Base-by-base conservation (phyloP, 768 basidiomycete species). In the Boletus bicolor region DNA sequence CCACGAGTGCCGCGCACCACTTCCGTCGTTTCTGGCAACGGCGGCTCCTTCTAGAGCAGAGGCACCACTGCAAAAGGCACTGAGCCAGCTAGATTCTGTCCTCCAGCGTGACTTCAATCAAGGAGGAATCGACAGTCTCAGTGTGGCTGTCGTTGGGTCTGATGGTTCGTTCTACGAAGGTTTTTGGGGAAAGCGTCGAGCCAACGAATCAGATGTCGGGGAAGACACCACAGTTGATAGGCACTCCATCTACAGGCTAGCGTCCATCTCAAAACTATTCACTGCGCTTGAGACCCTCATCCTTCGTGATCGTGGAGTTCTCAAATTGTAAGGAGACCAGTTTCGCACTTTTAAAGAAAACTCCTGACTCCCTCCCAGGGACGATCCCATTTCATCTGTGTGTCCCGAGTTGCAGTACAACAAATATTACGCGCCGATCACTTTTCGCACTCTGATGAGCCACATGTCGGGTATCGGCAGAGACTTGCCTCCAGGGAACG, bases 181-280 rank as follows among this genome's bases (percentile, higher is more conserved):
- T 11, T 76, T 76, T 36, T 79, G 75, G 60, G 81, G 82, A 15
- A 60, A 60, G 7, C 67, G 71, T 36, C 66, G 72, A 47, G 79
- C 77, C 34, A 82, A 82, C 54, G 80, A 79, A 59, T 69, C 73
- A 3, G 60, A 57, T n/a, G 39, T 48, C 2, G 55, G 56, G 17
- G 49, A 61, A 7, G 56, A 54, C 10, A 59, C 60, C 5, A 64
- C 62, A 0, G 72, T 77, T 1, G 66, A 75, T n/a, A 70, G 73
- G 49, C 63, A 81, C 60, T 77, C 80, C 0, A 73, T 80, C 47
- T 83, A 82, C 58, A 73, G 83, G 28, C 69, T 82, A 26, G 81
- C 80, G 2, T 80, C 78, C 39, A 75, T 80, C 52, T 75, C 78
- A 7, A 84, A 83, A 65, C 66, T 82, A 54, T 81, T 82, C 59